A percentile compares a stretch with the other conserved stretches of the same genome.
Evolutionary conservation across 73 alveolate species (phyloP).

Genomic region (Uronychia setigera): DNA sequence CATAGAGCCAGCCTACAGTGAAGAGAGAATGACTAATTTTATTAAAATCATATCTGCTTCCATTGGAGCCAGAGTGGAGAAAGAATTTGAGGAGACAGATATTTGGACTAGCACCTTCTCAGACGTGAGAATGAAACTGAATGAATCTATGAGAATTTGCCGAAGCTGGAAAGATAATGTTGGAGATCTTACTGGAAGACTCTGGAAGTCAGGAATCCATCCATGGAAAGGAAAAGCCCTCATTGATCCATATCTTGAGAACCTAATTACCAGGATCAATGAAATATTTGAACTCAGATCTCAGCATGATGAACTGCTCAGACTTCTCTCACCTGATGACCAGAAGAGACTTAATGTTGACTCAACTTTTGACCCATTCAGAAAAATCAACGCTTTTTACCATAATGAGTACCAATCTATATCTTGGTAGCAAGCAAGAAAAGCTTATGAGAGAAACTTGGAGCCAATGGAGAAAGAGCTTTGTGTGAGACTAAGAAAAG

Average conservation of each 20-base stretch:
- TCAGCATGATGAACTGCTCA: conserved; percentile 76
- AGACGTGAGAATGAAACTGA: conserved; percentile 68
- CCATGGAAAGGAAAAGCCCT: conserved; percentile 59
- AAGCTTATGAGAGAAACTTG: conserved; percentile 52
- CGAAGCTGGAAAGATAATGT: conserved; percentile 64
- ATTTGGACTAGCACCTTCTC: conserved; percentile 66
- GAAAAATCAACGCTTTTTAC: conserved; percentile 67
- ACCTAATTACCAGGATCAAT: conserved; percentile 50
- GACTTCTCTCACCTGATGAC: conserved; percentile 72
- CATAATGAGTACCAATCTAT: conserved; percentile 55
- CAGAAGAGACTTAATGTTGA: conserved; percentile 65
- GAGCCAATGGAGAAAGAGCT: conserved; percentile 70
- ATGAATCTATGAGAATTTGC: conserved; percentile 69
- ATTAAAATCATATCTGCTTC: conserved; percentile 58
- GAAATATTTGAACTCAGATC: conserved; percentile 69
- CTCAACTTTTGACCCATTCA: conserved; percentile 72
- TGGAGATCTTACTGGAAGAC: conserved; percentile 38
- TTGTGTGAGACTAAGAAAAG: conserved; percentile 66
- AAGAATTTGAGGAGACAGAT: conserved; percentile 50
- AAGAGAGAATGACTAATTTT: conserved; percentile 71
- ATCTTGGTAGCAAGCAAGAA: conserved; percentile 65
- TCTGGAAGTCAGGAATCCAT: conserved; percentile 51
- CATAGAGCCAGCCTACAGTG: conserved; percentile 57
- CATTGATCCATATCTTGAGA: conserved; percentile 49
- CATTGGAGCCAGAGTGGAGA: conserved; percentile 62